Evolutionary conservation across 2,329 filamentous ascomycete genomes (phyloP).

Genomic region (Monosporascus sp.): DNA sequence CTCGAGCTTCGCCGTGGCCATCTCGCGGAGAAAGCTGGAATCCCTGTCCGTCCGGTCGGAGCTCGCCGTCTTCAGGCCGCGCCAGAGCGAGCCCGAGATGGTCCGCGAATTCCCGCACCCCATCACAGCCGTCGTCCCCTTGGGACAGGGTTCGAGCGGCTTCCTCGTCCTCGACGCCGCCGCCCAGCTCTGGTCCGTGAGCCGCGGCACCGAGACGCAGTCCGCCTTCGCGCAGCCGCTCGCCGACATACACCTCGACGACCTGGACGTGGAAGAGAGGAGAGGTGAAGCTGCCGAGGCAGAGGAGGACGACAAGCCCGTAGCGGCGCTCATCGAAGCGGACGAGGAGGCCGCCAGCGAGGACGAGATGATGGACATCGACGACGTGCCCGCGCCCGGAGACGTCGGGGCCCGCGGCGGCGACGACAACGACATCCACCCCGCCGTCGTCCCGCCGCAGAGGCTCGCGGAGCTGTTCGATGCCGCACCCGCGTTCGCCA

Average conservation of each 20-base stretch:
- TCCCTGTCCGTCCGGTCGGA: constrained; percentile 43
- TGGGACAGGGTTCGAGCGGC: constrained; percentile 55
- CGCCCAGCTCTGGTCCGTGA: constrained; percentile 63
- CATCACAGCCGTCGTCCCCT: constrained; percentile 63
- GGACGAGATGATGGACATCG: constrained; percentile 40
- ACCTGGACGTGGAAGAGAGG: constrained; percentile 11
- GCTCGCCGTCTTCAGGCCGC: constrained; percentile 63
- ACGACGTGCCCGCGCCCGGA: constrained; percentile 8
- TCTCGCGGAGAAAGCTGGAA: constrained; percentile 29
- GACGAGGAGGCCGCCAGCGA: constrained; percentile 36
- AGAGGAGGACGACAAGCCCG: constrained; percentile 21
- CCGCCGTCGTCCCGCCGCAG: constrained; percentile 62
- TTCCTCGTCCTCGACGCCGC: constrained; percentile 73
- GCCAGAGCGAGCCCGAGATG: constrained; percentile 54
- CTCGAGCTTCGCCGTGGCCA: constrained; percentile 61
- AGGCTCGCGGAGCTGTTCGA: constrained; percentile 68
- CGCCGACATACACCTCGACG: constrained; percentile 47
- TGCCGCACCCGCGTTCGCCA: constrained; percentile 60
- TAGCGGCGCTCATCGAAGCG: constrained; percentile 31
- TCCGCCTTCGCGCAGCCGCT: constrained; percentile 51
- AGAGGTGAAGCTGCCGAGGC: constrained; percentile 15
- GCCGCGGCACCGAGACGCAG: constrained; percentile 53
- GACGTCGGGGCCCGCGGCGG: too few relatives aligned
- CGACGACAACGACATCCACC: constrained; percentile 47
- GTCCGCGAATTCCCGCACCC: constrained; percentile 51